Evolutionary conservation across 2,329 filamentous ascomycete species (phyloP).

Genomic region (Pseudodiploospora longispora): DNA sequence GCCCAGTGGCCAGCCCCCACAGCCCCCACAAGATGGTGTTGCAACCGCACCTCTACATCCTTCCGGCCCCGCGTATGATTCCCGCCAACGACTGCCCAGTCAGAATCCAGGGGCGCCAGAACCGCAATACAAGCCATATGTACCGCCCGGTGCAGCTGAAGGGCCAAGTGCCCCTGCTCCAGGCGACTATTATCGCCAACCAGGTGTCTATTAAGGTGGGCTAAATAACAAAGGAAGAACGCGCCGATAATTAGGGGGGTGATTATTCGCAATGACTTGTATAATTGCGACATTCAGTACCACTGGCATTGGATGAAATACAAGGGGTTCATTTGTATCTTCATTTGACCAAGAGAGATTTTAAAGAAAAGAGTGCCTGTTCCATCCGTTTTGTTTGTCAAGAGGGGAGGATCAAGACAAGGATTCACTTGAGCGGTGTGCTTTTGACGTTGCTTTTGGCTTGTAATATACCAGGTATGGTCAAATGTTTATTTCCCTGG

Average conservation of each 20-base stretch:
- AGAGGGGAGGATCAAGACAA: too few relatives aligned
- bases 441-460: background rate
- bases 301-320: too few relatives aligned
- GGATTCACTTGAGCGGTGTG: too few relatives aligned
- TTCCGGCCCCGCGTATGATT: slow-evolving; percentile 38
- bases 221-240: background rate
- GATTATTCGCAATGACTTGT: background rate
- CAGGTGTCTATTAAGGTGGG: slow-evolving; percentile 22
- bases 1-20: slow-evolving; percentile 27
- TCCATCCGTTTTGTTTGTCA: too few relatives aligned
- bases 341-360: background rate
- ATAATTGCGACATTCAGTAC: background rate
- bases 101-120: slow-evolving; percentile 21
- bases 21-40: slow-evolving; percentile 15
- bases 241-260: background rate
- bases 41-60: slow-evolving; percentile 37
- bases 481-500: too few relatives aligned
- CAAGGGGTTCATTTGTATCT: background rate
- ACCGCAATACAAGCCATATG: slow-evolving; percentile 54
- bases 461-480: background rate
- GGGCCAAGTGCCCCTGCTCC: slow-evolving; percentile 43
- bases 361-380: too few relatives aligned
- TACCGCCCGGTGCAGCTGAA: slow-evolving; percentile 33
- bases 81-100: slow-evolving; percentile 43
- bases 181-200: slow-evolving; percentile 49